A percentile compares a stretch with the other conserved stretches of the same genome.
Evolutionary conservation across 225 moss, liverwort and hornwort genomes (phyloP).

Genomic region (Physcomitrium patens): DNA sequence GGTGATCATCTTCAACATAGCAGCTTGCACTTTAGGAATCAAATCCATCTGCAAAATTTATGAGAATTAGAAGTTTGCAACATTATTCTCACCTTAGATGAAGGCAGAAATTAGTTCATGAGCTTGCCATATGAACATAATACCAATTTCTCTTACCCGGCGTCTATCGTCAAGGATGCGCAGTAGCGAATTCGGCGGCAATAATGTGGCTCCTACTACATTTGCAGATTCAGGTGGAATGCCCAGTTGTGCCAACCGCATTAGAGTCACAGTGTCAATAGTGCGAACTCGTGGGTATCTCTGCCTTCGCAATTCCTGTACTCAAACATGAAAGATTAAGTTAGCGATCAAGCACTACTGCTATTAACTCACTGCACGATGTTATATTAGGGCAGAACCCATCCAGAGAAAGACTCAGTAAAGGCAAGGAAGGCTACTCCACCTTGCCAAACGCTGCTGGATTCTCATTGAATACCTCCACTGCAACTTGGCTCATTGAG

Average conservation of each 20-base stretch:
- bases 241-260: conserved; percentile 61
- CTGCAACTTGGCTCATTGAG: conserved; percentile 86
- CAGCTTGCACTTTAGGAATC: conserved; percentile 56
- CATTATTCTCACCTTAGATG: not conserved
- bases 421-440: not conserved
- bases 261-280: conserved; percentile 54
- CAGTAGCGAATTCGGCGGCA: conserved; percentile 69
- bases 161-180: conserved; percentile 64
- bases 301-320: conserved; percentile 69
- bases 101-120: not conserved
- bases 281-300: conserved; percentile 71
- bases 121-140: not conserved
- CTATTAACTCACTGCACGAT: not conserved
- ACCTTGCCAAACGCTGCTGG: conserved; percentile 86
- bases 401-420: not conserved
- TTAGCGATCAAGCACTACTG: not conserved
- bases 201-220: conserved; percentile 68
- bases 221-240: conserved; percentile 76
- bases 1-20: conserved; percentile 63
- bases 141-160: conserved; percentile 41
- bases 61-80: not conserved
- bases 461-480: conserved; percentile 82
- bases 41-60: conserved; percentile 55
- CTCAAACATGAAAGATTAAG: not conserved
- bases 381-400: not conserved